Evolutionary conservation across 2,329 filamentous ascomycete genomes (phyloP).

Genomic region (Penicillium expansum): DNA sequence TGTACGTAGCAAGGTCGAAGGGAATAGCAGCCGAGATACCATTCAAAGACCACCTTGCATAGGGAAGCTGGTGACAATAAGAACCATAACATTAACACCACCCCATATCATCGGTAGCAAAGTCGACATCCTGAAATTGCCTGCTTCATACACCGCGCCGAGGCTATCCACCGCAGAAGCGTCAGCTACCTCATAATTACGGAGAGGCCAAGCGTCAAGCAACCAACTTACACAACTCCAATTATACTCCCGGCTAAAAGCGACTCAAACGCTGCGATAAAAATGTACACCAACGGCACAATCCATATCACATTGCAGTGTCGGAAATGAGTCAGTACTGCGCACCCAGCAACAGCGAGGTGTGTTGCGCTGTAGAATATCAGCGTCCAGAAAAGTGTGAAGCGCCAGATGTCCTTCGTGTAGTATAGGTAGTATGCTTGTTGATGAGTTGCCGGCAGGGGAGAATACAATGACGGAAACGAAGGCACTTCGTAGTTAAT

Average conservation of each 20-base stretch:
- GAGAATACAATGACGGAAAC: slow-evolving; percentile 83
- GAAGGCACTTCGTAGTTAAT: slow-evolving; percentile 64
- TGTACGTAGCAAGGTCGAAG: neutral
- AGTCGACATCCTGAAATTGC: slow-evolving; percentile 86
- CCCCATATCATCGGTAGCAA: slow-evolving; percentile 93
- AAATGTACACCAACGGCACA: slow-evolving; percentile 66
- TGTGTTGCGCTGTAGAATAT: slow-evolving; percentile 76
- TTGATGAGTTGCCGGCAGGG: slow-evolving; percentile 56
- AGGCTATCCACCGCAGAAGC: slow-evolving; percentile 50
- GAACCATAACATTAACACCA: slow-evolving; percentile 74
- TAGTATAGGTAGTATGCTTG: slow-evolving; percentile 67
- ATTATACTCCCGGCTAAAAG: slow-evolving; percentile 77
- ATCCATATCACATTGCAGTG: slow-evolving; percentile 60
- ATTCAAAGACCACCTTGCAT: slow-evolving; percentile 81
- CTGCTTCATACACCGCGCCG: slow-evolving; percentile 75
- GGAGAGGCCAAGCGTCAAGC: no score
- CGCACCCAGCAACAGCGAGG: slow-evolving; percentile 67
- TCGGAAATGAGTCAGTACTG: slow-evolving; percentile 65
- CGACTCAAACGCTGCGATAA: slow-evolving; percentile 73
- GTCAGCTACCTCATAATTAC: neutral
- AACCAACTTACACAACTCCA: slow-evolving; percentile 66
- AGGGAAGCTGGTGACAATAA: slow-evolving; percentile 87
- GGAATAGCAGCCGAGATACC: neutral
- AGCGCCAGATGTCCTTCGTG: slow-evolving; percentile 76
- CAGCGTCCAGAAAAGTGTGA: slow-evolving; percentile 82